These are phyloP conservation scores for Scheffersomyces ergatensis DNA, from an alignment of 805 yeast species.

Conservation along the genomic window DNA sequence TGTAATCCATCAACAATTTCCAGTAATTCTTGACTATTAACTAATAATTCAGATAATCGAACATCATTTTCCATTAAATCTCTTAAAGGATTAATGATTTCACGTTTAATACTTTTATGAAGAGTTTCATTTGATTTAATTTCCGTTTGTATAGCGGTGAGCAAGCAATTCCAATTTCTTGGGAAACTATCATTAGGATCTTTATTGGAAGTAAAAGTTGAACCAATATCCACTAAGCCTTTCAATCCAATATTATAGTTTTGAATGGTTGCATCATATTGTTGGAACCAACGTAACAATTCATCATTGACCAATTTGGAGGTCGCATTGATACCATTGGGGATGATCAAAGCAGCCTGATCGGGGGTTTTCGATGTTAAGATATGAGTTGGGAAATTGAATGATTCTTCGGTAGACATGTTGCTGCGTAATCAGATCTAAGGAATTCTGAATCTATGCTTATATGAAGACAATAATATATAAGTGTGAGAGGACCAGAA, in stretches of 20 bases:
- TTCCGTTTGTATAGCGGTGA: slow-evolving; percentile 50
- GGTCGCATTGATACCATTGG: slow-evolving; percentile 30
- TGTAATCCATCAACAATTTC: slow-evolving; percentile 30
- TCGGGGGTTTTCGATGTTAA: slow-evolving; percentile 41
- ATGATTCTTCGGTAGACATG: slow-evolving; percentile 3
- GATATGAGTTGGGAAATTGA: slow-evolving; percentile 26
- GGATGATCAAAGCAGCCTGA: slow-evolving; percentile 38
- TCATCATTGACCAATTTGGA: slow-evolving; percentile 25
- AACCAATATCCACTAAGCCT: slow-evolving; percentile 31
- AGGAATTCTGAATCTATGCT: too few species aligned
- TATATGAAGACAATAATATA: too few species aligned
- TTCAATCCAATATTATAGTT: slow-evolving; percentile 56
- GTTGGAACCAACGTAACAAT: slow-evolving; percentile 32
- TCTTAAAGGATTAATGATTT: slow-evolving; percentile 54
- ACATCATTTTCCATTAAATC: slow-evolving; percentile 52
- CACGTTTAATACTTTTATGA: slow-evolving; percentile 46
- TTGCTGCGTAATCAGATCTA: too few species aligned
- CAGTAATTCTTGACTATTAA: slow-evolving; percentile 42
- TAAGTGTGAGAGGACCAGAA: too few species aligned
- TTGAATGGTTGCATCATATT: slow-evolving; percentile 16
- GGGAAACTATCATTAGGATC: slow-evolving; percentile 21
- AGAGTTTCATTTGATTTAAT: slow-evolving; percentile 48
- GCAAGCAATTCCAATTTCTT: slow-evolving; percentile 45
- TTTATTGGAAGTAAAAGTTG: slow-evolving; percentile 17
- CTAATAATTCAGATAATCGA: slow-evolving; percentile 54